Evolutionary conservation across 2,329 filamentous ascomycete species (phyloP).

Genomic region (Endoconidiophora polonica): DNA sequence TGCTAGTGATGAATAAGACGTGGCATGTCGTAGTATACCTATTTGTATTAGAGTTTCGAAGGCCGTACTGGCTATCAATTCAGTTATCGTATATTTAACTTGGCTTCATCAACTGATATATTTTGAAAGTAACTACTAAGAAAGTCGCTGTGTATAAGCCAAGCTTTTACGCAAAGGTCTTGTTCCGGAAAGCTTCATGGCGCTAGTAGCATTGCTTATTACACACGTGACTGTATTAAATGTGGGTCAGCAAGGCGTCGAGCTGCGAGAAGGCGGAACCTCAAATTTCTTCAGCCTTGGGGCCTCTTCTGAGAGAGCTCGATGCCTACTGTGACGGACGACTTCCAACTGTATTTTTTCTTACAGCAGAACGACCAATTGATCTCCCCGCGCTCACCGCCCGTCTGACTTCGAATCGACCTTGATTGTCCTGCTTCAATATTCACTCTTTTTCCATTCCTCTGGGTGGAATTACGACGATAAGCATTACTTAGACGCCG

Average conservation of each 20-base stretch:
- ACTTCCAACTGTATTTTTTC: not conserved
- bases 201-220: not conserved
- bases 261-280: conserved; percentile 8
- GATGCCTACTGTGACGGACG: no score
- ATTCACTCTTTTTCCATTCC: not conserved
- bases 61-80: not conserved
- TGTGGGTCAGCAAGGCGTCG: conserved; percentile 11
- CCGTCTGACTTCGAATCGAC: not conserved
- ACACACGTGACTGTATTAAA: conserved; percentile 7
- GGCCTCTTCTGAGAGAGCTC: not conserved
- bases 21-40: no score
- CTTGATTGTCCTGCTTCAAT: not conserved
- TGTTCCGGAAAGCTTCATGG: not conserved
- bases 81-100: not conserved
- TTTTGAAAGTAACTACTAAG: not conserved
- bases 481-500: not conserved
- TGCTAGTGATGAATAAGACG: not conserved
- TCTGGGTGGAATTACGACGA: not conserved
- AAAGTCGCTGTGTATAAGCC: not conserved
- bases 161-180: not conserved
- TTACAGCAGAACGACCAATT: not conserved
- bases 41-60: no score
- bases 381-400: no score
- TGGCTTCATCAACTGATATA: not conserved
- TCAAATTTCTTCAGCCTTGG: conserved; percentile 14